phyloP scores from a whole-genome alignment of 2,329 filamentous ascomycete genomes.

The Coccinonectria pachysandricola region DNA sequence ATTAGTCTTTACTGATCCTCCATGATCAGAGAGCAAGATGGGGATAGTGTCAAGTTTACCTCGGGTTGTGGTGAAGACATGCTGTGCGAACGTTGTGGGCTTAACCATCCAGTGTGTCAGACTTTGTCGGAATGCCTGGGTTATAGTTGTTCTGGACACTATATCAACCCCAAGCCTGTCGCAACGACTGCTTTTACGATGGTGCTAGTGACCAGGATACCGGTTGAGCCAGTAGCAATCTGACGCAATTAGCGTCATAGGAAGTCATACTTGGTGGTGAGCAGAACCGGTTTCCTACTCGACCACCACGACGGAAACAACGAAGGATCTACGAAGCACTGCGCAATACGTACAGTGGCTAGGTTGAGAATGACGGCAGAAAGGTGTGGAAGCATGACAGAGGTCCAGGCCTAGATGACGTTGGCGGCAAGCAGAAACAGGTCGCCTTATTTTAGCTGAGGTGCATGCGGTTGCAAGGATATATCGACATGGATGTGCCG shows the following conservation, averaged over 20 bases:
- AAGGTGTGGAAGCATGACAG: too few species aligned
- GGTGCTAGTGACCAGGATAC: conserved; percentile 11
- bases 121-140: conserved; percentile 1
- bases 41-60: conserved; percentile 7
- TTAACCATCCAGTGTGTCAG: neutral
- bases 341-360: conserved; percentile 4
- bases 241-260: conserved; percentile 20
- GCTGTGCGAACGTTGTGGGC: neutral
- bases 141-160: conserved; percentile 7
- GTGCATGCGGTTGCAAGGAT: too few species aligned
- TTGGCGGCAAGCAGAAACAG: too few species aligned
- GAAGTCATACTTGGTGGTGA: conserved; percentile 1
- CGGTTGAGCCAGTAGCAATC: conserved; percentile 9
- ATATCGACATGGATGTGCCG: too few species aligned
- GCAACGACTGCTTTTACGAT: too few species aligned
- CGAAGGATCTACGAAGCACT: conserved; percentile 1
- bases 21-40: neutral
- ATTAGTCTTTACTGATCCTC: conserved; percentile 2
- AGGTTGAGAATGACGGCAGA: conserved; percentile 5
- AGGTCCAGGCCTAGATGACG: too few species aligned
- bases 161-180: too few species aligned
- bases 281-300: conserved; percentile 15
- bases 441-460: too few species aligned
- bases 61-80: conserved; percentile 14
- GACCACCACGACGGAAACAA: conserved; percentile 3